These are phyloP conservation scores for Aspergillus arachidicola DNA, from an alignment of 2,329 filamentous ascomycete species.

Conservation along the genomic window DNA sequence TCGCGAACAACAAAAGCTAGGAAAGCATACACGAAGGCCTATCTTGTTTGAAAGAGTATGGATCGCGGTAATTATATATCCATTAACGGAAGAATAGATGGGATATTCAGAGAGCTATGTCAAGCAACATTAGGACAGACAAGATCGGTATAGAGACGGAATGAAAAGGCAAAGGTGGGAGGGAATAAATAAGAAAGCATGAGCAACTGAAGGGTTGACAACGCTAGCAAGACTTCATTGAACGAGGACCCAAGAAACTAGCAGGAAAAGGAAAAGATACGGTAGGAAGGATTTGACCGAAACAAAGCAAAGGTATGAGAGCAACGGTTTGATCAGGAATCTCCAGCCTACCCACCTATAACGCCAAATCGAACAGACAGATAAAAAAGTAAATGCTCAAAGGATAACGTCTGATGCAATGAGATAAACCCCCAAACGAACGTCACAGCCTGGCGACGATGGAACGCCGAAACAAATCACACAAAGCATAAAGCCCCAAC, in stretches of 20 bases:
- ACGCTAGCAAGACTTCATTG: slow-evolving; percentile 4
- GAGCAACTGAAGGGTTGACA: background rate
- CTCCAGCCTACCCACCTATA: background rate
- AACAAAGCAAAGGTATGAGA: slow-evolving; percentile 2
- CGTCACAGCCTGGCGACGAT: slow-evolving; percentile 1
- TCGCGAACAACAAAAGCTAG: background rate
- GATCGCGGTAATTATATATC: background rate
- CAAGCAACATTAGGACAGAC: background rate
- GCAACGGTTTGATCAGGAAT: background rate
- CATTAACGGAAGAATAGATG: background rate
- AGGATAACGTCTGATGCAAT: background rate
- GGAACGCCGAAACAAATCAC: slow-evolving; percentile 3
- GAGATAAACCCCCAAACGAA: background rate
- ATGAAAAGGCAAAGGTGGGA: background rate
- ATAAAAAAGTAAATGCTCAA: background rate
- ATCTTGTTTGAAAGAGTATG: background rate
- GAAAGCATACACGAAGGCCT: background rate
- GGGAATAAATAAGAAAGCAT: background rate
- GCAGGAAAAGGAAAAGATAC: background rate
- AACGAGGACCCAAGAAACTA: background rate
- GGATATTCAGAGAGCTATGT: slow-evolving; percentile 2
- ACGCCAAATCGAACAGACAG: slow-evolving; percentile 1
- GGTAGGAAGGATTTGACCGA: background rate
- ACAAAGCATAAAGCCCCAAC: background rate
- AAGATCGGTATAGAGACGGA: background rate